Evolutionary conservation across 2,329 filamentous ascomycete genomes (phyloP), one percentile per base, ranked within the genome.

Genomic region (Trichoderma koningiopsis): DNA sequence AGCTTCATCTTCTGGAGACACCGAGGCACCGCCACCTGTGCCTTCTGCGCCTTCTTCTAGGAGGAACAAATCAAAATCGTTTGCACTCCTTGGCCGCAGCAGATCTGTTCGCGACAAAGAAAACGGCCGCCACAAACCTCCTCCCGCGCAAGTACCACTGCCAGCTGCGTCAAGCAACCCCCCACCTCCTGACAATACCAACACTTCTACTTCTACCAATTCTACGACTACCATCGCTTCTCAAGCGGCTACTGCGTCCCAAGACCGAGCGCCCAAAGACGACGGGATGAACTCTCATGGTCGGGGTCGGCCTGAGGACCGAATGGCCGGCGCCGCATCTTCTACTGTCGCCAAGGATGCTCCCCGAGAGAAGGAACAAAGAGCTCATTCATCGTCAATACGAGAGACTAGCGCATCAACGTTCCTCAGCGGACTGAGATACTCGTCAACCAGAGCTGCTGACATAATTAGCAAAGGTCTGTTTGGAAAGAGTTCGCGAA

Each of bases 391-490:
- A 33, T 85, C 86, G 1, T 87, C 88, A 0, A 82, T 85, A 72
- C 86, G 86, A 65, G 89, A 91, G 58, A 88, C 86, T 59, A 88
- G 89, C 19, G 87, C 89, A 11, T 83, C 81, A 58, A 84, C 86
- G 2, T 89, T 96, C 68, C 87, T 96, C 76, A 91, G 87, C 72
- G 93, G 91, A 68, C 81, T 96, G 57, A 92, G 91, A 73, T 90
- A 86, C 73, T 89, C 90, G 5, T 90, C 90, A 22, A 91, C 87
- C 62, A 91, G 90, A 74, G 91, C 92, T 67, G 92, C 92, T 27
- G 92, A 93, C 72, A 93, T 93, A 75, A 88, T 95, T 71, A 91
- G 92, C 72, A 95, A 94, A 76, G 91, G 91, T 11, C 85, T 96
- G 63, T 94, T 97, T 76, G 92, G 92, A 70, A 96, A 96, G 79